A percentile compares a stretch with the other conserved stretches of the same genome.
phyloP scores from a whole-genome alignment of 2,329 filamentous ascomycete species.

The Tricladium varicosporioides region DNA sequence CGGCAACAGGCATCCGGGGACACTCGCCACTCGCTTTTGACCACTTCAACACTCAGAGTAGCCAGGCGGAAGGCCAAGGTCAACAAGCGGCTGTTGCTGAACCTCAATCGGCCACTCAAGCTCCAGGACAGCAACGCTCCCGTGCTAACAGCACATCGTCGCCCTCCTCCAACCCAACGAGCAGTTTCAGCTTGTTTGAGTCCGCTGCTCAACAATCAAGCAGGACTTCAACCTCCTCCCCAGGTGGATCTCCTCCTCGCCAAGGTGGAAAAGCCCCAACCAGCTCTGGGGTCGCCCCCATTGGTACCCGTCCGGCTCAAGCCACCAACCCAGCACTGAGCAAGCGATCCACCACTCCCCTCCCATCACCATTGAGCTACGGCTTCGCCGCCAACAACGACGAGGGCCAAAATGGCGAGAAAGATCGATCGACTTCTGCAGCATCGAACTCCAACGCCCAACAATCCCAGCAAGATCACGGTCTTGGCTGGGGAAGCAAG shows the following conservation, averaged over 20 bases:
- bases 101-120: constrained; percentile 46
- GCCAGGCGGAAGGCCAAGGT: constrained; percentile 22
- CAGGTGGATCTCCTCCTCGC: constrained; percentile 75
- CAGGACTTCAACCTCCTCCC: constrained; percentile 83
- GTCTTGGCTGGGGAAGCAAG: constrained; percentile 72
- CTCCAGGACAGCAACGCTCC: constrained; percentile 44
- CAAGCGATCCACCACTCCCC: constrained; percentile 77
- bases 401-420: constrained; percentile 42
- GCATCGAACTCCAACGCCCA: constrained; percentile 55
- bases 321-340: constrained; percentile 58
- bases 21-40: constrained; percentile 81
- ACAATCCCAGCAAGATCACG: constrained; percentile 34
- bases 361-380: constrained; percentile 83
- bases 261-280: constrained; percentile 58
- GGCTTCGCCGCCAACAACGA: constrained; percentile 62
- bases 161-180: constrained; percentile 65
- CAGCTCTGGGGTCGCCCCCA: constrained; percentile 76
- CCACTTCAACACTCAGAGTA: constrained; percentile 49
- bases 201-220: constrained; percentile 63
- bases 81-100: constrained; percentile 39
- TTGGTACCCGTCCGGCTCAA: constrained; percentile 79
- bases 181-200: constrained; percentile 61
- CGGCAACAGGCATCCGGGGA: constrained; percentile 65
- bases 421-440: constrained; percentile 47
- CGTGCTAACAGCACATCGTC: constrained; percentile 84